Base-by-base conservation (phyloP, 2,329 filamentous ascomycete genomes). In the Orbilia quercus region DNA sequence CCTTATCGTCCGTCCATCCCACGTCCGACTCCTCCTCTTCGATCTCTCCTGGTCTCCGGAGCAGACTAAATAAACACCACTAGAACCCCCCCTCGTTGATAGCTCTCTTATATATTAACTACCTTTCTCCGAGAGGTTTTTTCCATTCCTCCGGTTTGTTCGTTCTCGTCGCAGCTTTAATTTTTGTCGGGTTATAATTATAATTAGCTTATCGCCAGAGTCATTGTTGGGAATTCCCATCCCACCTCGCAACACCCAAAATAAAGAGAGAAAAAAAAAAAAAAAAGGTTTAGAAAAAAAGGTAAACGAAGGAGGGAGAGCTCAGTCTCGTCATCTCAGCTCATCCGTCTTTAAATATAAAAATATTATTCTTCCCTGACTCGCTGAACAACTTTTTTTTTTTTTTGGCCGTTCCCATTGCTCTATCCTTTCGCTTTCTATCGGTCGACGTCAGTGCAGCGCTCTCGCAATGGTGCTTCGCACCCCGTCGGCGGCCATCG, bases 401-500 rank as follows among this genome's bases (percentile, higher is more conserved):
- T 4, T 31, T 31, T 31, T 31, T n/a, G n/a, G n/a, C n/a, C n/a
- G n/a, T n/a, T n/a, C n/a, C n/a, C 28, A 31, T 42, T 42, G 12
- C 38, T 40, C 36, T 12, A 12, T 40, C 36, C 36, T 40, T 14
- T 40, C 36, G 36, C 42, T 45, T 45, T 45, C 42, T 14, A 40
- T 40, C 36, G 31, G 31, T 6, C n/a, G 3, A 14, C 12, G 14
- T 16, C 36, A 14, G 36, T 40, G 9, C 28, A 7, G 31, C 38
- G 22, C 28, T 45, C 23, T 65, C 51, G 62, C 54, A 62, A 73
- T 73, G 69, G 69, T 73, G 69, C 69, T 62, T 66, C 69, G 69
- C 69, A 66, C 69, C 69, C 69, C 60, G 44, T 59, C 69, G 2
- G 66, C 66, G 57, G 57, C 58, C 28, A 55, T 65, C 23, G 59